Evolutionary conservation across 108 stramenopile species (phyloP).

Genomic region (Skeletonema costatum): DNA sequence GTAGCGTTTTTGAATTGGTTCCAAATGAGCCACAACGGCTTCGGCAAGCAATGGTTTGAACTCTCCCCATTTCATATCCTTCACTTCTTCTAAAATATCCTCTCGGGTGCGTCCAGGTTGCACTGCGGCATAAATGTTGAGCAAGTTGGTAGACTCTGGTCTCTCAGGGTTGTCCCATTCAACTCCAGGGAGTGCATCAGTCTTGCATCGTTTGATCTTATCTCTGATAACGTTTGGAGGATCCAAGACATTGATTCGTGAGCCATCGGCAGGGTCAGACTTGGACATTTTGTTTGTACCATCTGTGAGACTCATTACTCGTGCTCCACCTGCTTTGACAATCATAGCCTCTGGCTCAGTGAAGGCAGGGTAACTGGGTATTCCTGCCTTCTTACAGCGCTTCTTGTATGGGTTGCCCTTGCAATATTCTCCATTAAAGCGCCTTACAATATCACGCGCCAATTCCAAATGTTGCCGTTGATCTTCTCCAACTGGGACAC

Average conservation of each 20-base stretch:
- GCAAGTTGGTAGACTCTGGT: constrained; percentile 96
- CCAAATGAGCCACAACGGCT: constrained; percentile 89
- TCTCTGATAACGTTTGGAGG: constrained; percentile 87
- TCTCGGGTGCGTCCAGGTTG: constrained; percentile 79
- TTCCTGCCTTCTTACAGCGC: constrained; percentile 79
- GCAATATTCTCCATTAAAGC: constrained; percentile 95
- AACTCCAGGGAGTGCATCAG: constrained; percentile 84
- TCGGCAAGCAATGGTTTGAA: constrained; percentile 98
- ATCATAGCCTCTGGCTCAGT: constrained; percentile 95
- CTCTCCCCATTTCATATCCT: constrained; percentile 90
- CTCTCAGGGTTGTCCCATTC: constrained; percentile 98
- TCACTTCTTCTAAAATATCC: constrained; percentile 84
- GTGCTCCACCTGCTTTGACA: constrained; percentile 91
- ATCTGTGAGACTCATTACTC: constrained; percentile 98
- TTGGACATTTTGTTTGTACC: constrained; percentile 99
- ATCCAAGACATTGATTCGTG: constrained; percentile 97
- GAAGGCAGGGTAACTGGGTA: constrained; percentile 86
- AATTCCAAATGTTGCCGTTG: constrained; percentile 99
- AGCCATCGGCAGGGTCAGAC: constrained; percentile 85
- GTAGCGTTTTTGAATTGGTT: constrained; percentile 93
- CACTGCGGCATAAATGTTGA: constrained; percentile 94
- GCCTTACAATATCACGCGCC: constrained; percentile 94
- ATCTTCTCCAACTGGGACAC: constrained; percentile 99
- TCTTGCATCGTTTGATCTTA: constrained; percentile 97
- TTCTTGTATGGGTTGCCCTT: constrained; percentile 88